Conservation (phyloP, 371 early-diverging fungal species). For the Conidiobolus incongruus region DNA sequence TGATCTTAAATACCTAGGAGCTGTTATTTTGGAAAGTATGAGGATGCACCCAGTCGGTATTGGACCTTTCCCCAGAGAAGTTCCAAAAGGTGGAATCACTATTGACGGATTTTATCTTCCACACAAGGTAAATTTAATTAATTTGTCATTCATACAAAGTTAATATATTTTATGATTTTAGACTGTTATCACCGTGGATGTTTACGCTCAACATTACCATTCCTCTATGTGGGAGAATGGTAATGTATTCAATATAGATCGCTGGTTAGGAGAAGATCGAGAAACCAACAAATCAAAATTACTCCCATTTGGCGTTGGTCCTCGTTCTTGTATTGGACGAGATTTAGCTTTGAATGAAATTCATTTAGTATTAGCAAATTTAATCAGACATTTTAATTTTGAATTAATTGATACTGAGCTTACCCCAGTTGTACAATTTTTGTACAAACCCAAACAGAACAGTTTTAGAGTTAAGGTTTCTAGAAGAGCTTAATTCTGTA, state of each 20-base stretch:
- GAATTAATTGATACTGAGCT: not conserved
- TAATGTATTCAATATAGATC: not conserved
- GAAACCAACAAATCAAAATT: not conserved
- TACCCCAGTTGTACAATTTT: not conserved
- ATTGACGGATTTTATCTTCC: conserved; percentile 7
- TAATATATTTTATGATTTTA: no score
- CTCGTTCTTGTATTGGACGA: not conserved
- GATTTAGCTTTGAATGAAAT: conserved; percentile 1
- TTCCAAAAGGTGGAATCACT: conserved; percentile 2
- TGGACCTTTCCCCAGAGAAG: conserved; percentile 5
- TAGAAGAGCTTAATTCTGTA: no score
- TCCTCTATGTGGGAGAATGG: not conserved
- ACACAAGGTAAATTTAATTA: not conserved
- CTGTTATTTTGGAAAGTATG: conserved; percentile 10
- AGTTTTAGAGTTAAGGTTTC: no score
- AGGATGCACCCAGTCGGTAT: conserved; percentile 9
- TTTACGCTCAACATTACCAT: not conserved
- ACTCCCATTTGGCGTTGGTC: not conserved
- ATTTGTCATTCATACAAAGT: no score
- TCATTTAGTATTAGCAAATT: not conserved
- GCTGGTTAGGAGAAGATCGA: not conserved
- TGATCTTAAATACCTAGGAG: conserved; percentile 11
- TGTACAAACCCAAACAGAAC: not conserved
- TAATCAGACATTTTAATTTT: not conserved
- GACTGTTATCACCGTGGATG: no score